Base-by-base conservation (phyloP, 2,329 filamentous ascomycete species). In the Colletotrichum agaves region DNA sequence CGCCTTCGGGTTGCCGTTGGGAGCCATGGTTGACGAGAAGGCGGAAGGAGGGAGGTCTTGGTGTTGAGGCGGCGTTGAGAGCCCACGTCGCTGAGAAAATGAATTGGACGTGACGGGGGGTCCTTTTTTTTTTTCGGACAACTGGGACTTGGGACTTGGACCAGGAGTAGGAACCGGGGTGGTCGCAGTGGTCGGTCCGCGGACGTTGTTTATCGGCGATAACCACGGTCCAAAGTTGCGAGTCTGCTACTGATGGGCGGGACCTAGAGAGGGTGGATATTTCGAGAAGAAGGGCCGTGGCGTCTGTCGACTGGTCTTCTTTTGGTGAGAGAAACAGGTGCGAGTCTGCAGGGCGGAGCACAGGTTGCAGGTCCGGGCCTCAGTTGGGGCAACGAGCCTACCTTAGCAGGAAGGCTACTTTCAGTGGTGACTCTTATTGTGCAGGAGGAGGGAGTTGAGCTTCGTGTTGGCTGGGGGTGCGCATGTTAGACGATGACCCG, bases 1-100 rank as follows among this genome's bases (percentile, higher is more conserved):
- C 61, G 61, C 65, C 65, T 68, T 60, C 53, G 64, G 43, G 21
- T 67, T 59, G 67, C 59, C 64, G 58, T 67, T 63, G 63, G 63
- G 52, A 60, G 67, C 63, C 67, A 69, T 69, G 59, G 17, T 69
- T 23, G 63, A 59, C 59, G 37, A 44, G 43, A 41, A 49, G 53
- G 63, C 37, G 57, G 53, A 49, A 46, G 52, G 47, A 64, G 52
- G 57, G 47, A 33, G 47, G 65, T 58, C 55, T 39, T 65, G 47
- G n/a, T 53, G 61, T 53, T 57, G 21, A 58, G 35, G 27, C 53
- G 47, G 47, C 50, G 53, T 64, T 55, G 65, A 49, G 61, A 55
- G 53, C 55, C 53, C 61, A 59, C 46, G 39, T 41, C 43, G 47
- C 23, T 61, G 47, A 59, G 63, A 56, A 53, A 47, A 13, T 47